Conservation (phyloP, 305 asterid species). For the Fraxinus floribunda region DNA sequence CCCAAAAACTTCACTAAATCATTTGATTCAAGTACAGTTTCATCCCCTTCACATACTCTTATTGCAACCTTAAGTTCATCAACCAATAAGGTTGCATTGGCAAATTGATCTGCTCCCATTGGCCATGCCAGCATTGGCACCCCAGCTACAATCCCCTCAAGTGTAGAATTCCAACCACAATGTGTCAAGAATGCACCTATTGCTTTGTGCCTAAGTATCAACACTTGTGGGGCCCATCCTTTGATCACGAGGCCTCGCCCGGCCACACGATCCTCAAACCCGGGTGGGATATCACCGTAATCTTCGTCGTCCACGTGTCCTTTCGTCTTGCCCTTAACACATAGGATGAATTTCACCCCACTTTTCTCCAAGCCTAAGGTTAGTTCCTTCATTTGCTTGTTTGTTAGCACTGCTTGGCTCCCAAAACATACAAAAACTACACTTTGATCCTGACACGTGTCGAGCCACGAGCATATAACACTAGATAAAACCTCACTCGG, state of each 20-base stretch:
- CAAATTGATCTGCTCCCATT: slow-evolving; percentile 72
- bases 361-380: slow-evolving; percentile 55
- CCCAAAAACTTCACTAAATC: slow-evolving; percentile 33
- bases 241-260: slow-evolving; percentile 61
- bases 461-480: slow-evolving; percentile 51
- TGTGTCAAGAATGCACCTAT: slow-evolving; percentile 40
- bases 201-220: slow-evolving; percentile 48
- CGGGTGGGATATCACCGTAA: slow-evolving; percentile 50
- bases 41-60: slow-evolving; percentile 59
- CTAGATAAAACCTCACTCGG: slow-evolving; percentile 30
- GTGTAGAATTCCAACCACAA: slow-evolving; percentile 73
- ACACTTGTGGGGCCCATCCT: slow-evolving; percentile 81
- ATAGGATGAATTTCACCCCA: slow-evolving; percentile 49
- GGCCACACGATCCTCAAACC: slow-evolving; percentile 61
- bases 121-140: slow-evolving; percentile 84
- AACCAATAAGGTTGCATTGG: slow-evolving; percentile 58
- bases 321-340: slow-evolving; percentile 51
- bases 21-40: slow-evolving; percentile 37
- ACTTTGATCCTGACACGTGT: slow-evolving; percentile 37
- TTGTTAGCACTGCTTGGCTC: slow-evolving; percentile 65
- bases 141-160: slow-evolving; percentile 54
- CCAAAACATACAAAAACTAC: slow-evolving; percentile 71
- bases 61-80: slow-evolving; percentile 54
- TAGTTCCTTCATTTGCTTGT: slow-evolving; percentile 54
- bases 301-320: slow-evolving; percentile 41